These are phyloP conservation scores for Zygosaccharomyces siamensis DNA, from an alignment of 805 yeast genomes.

Conservation along the genomic window DNA sequence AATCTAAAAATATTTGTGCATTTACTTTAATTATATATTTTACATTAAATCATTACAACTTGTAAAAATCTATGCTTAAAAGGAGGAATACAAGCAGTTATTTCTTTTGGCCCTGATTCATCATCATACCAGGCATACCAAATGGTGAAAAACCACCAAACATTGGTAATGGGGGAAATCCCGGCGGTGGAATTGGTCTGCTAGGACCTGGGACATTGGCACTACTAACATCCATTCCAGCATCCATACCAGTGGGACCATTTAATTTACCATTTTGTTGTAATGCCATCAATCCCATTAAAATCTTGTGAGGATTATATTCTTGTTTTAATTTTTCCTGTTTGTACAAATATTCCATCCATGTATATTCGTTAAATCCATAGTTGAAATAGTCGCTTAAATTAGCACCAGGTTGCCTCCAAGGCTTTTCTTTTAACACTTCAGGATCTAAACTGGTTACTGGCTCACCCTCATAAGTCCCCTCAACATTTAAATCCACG, in stretches of 20 bases:
- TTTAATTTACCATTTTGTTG: constrained; percentile 37
- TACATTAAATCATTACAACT: not conserved
- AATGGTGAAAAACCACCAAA: constrained; percentile 36
- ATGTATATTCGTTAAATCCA: constrained; percentile 93
- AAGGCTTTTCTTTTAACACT: constrained; percentile 87
- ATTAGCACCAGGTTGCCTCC: constrained; percentile 98
- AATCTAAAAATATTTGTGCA: not conserved
- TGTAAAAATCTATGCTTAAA: not conserved
- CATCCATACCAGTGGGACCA: constrained; percentile 39
- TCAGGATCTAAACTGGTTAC: constrained; percentile 76
- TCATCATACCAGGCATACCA: constrained; percentile 38
- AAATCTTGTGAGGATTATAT: constrained; percentile 75
- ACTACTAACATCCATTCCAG: constrained; percentile 8
- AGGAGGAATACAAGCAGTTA: not conserved
- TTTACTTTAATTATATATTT: not conserved
- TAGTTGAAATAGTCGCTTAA: constrained; percentile 90
- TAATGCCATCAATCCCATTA: constrained; percentile 45
- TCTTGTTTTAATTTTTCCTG: constrained; percentile 79
- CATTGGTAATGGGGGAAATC: constrained; percentile 33
- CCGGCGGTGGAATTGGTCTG: constrained; percentile 26
- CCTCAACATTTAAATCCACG: constrained; percentile 34
- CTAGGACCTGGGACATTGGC: constrained; percentile 8
- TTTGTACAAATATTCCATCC: constrained; percentile 88
- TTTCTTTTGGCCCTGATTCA: constrained; percentile 27
- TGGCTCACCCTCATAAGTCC: constrained; percentile 66